Conservation (phyloP, 2,329 filamentous ascomycete genomes). For the Pezicula carpinea region DNA sequence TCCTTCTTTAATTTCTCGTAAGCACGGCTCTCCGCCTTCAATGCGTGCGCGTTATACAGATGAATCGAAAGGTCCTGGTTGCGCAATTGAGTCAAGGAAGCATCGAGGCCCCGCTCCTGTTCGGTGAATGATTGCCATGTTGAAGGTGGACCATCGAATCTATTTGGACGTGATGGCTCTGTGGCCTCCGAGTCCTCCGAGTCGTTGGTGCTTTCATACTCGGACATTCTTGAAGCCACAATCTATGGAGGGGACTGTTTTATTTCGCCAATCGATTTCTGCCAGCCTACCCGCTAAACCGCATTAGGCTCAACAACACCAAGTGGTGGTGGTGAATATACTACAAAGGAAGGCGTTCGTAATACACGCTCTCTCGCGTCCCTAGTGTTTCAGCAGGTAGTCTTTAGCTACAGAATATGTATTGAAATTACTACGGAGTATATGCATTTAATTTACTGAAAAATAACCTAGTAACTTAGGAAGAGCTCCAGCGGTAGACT, state of each 20-base stretch:
- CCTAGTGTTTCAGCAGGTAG: too few species aligned
- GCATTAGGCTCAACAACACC: neutral
- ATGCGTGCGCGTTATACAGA: constrained; percentile 70
- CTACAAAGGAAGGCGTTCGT: too few species aligned
- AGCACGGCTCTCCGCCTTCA: constrained; percentile 47
- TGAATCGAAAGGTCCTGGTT: constrained; percentile 69
- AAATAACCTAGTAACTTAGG: too few species aligned
- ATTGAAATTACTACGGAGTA: too few species aligned
- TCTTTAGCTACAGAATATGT: too few species aligned
- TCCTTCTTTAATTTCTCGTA: constrained; percentile 6
- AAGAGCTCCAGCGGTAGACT: too few species aligned
- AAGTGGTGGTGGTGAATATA: neutral
- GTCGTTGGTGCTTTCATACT: constrained; percentile 42
- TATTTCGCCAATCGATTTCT: too few species aligned
- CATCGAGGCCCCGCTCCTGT: constrained; percentile 57
- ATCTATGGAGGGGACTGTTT: too few species aligned
- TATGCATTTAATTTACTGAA: too few species aligned
- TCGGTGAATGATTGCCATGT: constrained; percentile 64
- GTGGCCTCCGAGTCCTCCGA: constrained; percentile 44
- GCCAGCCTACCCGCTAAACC: neutral
- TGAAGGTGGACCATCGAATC: constrained; percentile 61
- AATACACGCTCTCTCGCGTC: too few species aligned
- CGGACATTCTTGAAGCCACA: constrained; percentile 10
- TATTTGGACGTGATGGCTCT: constrained; percentile 57
- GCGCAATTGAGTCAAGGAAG: constrained; percentile 57